A percentile compares a stretch with the other conserved stretches of the same genome.
Conservation (phyloP, 148 eudicot species). For the Vaccinium darrowii region DNA sequence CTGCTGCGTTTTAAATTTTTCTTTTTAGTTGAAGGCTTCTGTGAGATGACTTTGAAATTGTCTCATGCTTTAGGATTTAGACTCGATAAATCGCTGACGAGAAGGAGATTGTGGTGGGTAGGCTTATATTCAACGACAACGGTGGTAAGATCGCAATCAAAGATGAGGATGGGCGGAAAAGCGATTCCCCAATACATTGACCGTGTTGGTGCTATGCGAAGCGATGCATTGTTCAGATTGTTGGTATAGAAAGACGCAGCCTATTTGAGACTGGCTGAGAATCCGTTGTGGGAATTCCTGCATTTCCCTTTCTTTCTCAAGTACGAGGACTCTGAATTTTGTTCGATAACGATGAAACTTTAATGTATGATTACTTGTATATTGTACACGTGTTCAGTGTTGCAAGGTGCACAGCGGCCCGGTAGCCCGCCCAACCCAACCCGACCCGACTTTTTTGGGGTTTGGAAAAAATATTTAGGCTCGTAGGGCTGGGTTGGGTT, state of each 20-base stretch:
- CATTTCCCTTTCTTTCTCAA: neutral
- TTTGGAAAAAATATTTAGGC: no score
- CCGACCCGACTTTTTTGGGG: no score
- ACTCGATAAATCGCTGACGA: conserved; percentile 73
- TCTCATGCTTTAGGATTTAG: conserved; percentile 18
- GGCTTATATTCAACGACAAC: conserved; percentile 74
- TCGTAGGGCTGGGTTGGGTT: no score
- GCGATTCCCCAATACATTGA: no score
- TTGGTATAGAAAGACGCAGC: conserved; percentile 97
- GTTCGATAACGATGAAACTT: neutral
- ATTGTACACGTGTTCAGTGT: neutral
- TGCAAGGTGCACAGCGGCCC: neutral
- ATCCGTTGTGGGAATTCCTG: conserved; percentile 43
- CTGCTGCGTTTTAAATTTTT: neutral
- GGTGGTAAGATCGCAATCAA: no score
- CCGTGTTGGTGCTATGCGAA: no score
- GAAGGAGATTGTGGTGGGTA: conserved; percentile 89
- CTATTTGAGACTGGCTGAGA: conserved; percentile 79
- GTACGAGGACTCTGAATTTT: neutral
- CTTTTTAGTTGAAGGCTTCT: no score
- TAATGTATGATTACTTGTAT: neutral
- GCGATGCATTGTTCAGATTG: conserved; percentile 41
- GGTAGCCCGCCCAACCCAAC: no score
- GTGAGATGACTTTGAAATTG: no score
- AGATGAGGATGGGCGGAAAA: no score